A percentile compares a stretch with the other conserved stretches of the same genome.
phyloP scores from a whole-genome alignment of 768 basidiomycete species.

The Lactifluus pinguis region DNA sequence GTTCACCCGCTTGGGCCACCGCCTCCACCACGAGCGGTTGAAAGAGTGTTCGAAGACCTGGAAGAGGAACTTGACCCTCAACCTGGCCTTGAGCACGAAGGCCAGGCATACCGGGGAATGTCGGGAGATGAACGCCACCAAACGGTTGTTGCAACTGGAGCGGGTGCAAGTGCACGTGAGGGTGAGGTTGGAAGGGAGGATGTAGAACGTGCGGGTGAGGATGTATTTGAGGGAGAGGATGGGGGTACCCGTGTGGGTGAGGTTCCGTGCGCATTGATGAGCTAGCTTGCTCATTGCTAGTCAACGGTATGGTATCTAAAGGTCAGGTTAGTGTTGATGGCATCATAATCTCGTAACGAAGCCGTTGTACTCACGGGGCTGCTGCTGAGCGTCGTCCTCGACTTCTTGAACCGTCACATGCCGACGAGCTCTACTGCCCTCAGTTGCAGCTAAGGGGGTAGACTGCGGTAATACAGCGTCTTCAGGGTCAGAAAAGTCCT shows the following conservation, averaged over 20 bases:
- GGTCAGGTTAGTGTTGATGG: neutral
- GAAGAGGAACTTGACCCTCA: conserved; percentile 15
- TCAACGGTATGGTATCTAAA: neutral
- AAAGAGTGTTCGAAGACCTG: conserved; percentile 16
- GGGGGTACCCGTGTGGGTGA: neutral
- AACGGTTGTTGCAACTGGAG: neutral
- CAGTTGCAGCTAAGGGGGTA: neutral
- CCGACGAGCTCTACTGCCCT: neutral
- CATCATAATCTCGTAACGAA: neutral
- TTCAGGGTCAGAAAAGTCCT: conserved; percentile 1
- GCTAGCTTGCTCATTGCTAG: neutral
- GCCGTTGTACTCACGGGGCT: conserved; percentile 1
- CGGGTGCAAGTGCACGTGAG: neutral
- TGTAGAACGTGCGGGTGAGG: neutral
- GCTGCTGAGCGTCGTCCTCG: conserved; percentile 2
- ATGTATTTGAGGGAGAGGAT: neutral
- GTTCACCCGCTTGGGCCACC: conserved; percentile 12
- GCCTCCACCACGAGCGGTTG: conserved; percentile 12
- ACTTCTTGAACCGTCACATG: conserved; percentile 14
- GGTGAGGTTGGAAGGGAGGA: neutral
- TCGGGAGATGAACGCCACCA: neutral
- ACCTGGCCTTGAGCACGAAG: conserved; percentile 14
- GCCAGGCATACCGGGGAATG: conserved; percentile 9
- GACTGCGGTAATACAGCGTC: neutral
- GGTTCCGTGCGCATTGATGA: neutral